Evolutionary conservation across 441 rosid genomes (phyloP).

Genomic region (Bocquillonia castaneifolia): DNA sequence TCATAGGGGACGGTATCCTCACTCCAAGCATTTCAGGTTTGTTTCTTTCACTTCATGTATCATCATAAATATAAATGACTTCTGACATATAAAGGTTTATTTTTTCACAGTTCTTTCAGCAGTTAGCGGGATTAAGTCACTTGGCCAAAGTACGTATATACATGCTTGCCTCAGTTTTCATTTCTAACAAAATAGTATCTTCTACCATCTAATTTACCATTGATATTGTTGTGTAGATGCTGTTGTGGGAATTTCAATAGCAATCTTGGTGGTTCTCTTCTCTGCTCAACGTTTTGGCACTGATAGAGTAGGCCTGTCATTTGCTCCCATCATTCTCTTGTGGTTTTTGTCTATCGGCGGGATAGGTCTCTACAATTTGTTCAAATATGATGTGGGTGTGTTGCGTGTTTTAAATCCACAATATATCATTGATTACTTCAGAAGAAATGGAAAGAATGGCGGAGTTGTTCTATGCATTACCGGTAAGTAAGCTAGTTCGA

Average conservation of each 20-base stretch:
- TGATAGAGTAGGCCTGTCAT: slow-evolving; percentile 59
- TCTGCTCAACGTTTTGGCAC: slow-evolving; percentile 60
- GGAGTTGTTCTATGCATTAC: slow-evolving; percentile 60
- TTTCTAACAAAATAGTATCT: too few species aligned
- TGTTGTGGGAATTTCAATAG: slow-evolving; percentile 55
- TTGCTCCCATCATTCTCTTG: slow-evolving; percentile 51
- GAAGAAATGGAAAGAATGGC: slow-evolving; percentile 51
- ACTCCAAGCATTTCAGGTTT: slow-evolving; percentile 78
- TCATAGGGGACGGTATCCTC: slow-evolving; percentile 80
- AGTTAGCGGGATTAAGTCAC: slow-evolving; percentile 53
- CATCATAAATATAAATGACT: neutral
- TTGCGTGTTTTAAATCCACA: slow-evolving; percentile 65
- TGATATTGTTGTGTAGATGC: slow-evolving; percentile 56
- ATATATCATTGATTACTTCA: slow-evolving; percentile 54
- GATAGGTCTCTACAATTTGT: slow-evolving; percentile 61
- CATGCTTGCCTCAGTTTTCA: neutral
- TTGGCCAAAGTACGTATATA: slow-evolving; percentile 41
- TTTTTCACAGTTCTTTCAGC: slow-evolving; percentile 58
- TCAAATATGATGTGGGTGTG: slow-evolving; percentile 50
- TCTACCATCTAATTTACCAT: too few species aligned
- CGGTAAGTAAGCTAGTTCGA: slow-evolving; percentile 22
- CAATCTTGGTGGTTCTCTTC: slow-evolving; percentile 49
- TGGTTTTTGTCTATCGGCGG: slow-evolving; percentile 61
- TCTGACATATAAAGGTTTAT: neutral
- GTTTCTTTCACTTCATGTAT: neutral